Evolutionary conservation across 148 eudicot species (phyloP).

Genomic region (Arbutus unedo): DNA sequence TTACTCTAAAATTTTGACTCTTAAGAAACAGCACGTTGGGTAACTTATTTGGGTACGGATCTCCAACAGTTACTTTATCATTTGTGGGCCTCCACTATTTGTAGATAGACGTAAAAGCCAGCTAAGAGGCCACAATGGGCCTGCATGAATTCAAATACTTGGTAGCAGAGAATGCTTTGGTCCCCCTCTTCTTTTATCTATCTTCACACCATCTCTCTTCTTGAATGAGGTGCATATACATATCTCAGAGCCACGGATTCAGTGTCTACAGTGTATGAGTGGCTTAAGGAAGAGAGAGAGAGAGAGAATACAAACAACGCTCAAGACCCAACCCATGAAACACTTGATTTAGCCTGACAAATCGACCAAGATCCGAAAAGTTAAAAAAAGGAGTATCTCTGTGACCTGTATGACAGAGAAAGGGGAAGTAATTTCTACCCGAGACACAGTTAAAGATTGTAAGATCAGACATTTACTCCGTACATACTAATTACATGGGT

Average conservation of each 20-base stretch:
- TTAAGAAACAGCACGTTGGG: too few species aligned
- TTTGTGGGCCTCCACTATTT: not conserved
- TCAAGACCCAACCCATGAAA: not conserved
- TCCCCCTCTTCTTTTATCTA: slow-evolving; percentile 15
- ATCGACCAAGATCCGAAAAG: too few species aligned
- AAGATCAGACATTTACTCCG: not conserved
- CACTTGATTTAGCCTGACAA: not conserved
- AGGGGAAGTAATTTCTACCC: not conserved
- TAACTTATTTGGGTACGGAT: not conserved
- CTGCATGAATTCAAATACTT: not conserved
- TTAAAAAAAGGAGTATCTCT: not conserved
- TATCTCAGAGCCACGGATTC: slow-evolving; percentile 20
- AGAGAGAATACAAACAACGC: not conserved
- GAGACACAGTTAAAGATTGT: not conserved
- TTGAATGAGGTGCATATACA: not conserved
- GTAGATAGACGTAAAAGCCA: slow-evolving; percentile 12
- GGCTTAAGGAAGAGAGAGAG: not conserved
- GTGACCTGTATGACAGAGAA: not conserved
- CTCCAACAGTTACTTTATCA: not conserved
- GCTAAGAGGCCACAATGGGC: slow-evolving; percentile 15
- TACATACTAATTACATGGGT: not conserved
- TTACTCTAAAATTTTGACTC: too few species aligned
- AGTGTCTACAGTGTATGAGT: slow-evolving; percentile 6
- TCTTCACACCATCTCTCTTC: not conserved
- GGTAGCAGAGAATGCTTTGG: slow-evolving; percentile 15